A percentile compares a stretch with the other conserved stretches of the same genome.
Conservation (phyloP, 139 green algal species). For the Haematococcus lacustris region DNA sequence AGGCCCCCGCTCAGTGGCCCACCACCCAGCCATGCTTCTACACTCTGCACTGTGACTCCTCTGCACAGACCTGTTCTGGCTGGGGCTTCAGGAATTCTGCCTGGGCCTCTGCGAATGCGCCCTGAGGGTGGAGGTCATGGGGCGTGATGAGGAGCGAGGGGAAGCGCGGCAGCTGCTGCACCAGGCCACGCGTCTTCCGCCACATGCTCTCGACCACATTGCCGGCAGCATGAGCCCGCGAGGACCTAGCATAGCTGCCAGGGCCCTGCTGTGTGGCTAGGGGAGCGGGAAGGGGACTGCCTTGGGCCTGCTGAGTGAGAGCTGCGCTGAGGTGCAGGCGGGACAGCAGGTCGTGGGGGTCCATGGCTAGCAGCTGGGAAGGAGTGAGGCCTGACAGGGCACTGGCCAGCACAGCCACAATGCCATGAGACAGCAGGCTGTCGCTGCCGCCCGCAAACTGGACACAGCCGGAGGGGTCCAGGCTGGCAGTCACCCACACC, state of each 20-base stretch:
- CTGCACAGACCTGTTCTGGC: constrained; percentile 9
- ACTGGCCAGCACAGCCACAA: constrained; percentile 58
- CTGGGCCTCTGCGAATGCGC: constrained; percentile 84
- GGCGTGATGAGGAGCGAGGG: constrained; percentile 77
- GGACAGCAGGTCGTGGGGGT: neutral
- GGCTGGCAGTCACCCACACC: constrained; percentile 68
- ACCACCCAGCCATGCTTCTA: no score
- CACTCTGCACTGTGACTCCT: no score
- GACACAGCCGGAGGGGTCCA: constrained; percentile 43
- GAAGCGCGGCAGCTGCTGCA: constrained; percentile 58
- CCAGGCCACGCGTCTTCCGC: constrained; percentile 47
- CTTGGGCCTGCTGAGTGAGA: no score
- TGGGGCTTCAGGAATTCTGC: constrained; percentile 66
- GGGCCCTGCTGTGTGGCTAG: no score
- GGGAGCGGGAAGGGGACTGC: no score
- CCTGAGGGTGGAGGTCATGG: constrained; percentile 46
- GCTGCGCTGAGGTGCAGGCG: neutral
- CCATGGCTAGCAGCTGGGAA: constrained; percentile 35
- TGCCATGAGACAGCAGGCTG: constrained; percentile 63
- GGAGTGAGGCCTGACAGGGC: constrained; percentile 58
- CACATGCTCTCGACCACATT: constrained; percentile 81
- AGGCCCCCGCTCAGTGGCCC: no score
- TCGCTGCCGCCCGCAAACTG: constrained; percentile 63
- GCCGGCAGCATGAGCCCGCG: constrained; percentile 67
- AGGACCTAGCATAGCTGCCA: no score